Conservation (phyloP, 164 flowering plant species). For the Stephania cephalantha region DNA sequence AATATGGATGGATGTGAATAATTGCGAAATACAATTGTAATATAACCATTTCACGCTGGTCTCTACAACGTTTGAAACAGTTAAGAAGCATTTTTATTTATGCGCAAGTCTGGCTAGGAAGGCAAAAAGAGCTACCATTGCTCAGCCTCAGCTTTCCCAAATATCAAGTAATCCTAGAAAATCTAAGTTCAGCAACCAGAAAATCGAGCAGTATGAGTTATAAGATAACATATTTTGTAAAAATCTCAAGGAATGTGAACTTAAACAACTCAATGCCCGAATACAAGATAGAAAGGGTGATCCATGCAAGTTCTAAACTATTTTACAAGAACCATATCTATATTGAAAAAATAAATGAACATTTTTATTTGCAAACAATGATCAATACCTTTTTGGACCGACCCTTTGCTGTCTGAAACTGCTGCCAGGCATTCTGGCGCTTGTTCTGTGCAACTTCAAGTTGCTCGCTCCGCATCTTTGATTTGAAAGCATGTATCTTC, state of each 20-base stretch:
- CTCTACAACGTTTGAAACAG: no score
- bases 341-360: no score
- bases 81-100: no score
- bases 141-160: neutral
- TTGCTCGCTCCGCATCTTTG: conserved; percentile 81
- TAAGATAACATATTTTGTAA: no score
- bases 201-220: neutral
- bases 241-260: no score
- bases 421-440: conserved; percentile 99
- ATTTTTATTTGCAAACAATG: conserved; percentile 11
- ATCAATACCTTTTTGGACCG: conserved; percentile 71
- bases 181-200: neutral
- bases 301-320: no score
- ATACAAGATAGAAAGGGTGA: no score
- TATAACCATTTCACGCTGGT: no score
- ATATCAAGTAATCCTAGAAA: neutral
- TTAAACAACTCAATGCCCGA: no score
- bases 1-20: neutral
- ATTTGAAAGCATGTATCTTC: conserved; percentile 96
- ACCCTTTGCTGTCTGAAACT: conserved; percentile 93
- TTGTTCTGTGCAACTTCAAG: conserved; percentile 92
- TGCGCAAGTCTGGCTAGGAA: no score
- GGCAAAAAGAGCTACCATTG: neutral
- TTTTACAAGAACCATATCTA: neutral
- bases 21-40: no score